Percentiles rank a stretch among this genome's conserved stretches.
phyloP scores from a whole-genome alignment of 495 filamentous ascomycete species.

The Eremomyces bilateralis region DNA sequence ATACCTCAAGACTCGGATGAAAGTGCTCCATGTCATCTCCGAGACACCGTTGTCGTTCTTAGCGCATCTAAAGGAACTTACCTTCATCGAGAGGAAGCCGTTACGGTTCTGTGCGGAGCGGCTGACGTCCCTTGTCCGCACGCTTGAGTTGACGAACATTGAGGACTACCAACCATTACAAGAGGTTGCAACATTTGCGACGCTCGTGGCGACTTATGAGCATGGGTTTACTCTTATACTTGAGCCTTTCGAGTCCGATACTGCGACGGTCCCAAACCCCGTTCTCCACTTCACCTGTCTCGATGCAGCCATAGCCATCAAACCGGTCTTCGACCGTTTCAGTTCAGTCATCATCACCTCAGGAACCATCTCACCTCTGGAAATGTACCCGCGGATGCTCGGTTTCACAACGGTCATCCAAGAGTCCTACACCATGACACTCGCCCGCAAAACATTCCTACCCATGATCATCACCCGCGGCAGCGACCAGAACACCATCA shows the following conservation, averaged over 20 bases:
- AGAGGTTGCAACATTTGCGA: conserved; percentile 98
- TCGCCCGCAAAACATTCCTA: conserved; percentile 84
- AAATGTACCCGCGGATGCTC: conserved; percentile 99
- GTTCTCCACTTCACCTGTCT: conserved; percentile 90
- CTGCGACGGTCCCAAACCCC: conserved; percentile 86
- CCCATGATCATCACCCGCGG: conserved; percentile 96
- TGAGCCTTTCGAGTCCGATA: conserved; percentile 90
- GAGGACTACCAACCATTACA: conserved; percentile 95
- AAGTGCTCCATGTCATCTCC: conserved; percentile 87
- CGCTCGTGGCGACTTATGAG: conserved; percentile 89
- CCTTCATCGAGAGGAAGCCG: conserved; percentile 94
- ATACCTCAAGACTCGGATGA: conserved; percentile 97
- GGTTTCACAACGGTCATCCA: conserved; percentile 78
- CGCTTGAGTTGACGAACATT: conserved; percentile 88
- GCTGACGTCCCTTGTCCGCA: conserved; percentile 82
- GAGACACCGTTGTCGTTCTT: conserved; percentile 92
- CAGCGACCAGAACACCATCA: conserved; percentile 77
- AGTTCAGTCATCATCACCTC: conserved; percentile 97
- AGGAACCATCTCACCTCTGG: conserved; percentile 84
- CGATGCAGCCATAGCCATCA: conserved; percentile 96
- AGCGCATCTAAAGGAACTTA: conserved; percentile 78
- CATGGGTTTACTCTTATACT: conserved; percentile 91
- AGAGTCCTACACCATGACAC: conserved; percentile 92
- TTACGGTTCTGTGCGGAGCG: conserved; percentile 90
- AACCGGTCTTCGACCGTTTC: conserved; percentile 92